Conservation (phyloP, 179 eudicot genomes). For the Nepenthes alata region DNA sequence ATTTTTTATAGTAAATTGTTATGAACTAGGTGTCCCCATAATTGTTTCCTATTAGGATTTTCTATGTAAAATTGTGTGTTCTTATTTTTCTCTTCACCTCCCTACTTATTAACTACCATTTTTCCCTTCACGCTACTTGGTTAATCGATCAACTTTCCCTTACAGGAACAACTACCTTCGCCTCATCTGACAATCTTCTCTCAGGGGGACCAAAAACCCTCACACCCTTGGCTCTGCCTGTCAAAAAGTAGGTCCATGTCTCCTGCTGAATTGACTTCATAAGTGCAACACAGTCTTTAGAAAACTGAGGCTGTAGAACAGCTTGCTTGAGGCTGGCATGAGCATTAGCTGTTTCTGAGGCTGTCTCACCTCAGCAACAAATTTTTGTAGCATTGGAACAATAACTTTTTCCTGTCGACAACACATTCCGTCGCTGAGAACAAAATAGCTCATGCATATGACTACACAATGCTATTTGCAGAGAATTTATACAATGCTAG, state of each 20-base stretch:
- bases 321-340: conserved; percentile 54
- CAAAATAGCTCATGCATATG: conserved; percentile 8
- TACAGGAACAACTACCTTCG: conserved; percentile 59
- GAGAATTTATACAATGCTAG: too few species aligned
- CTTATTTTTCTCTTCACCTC: too few species aligned
- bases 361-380: conserved; percentile 60
- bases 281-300: conserved; percentile 45
- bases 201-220: conserved; percentile 52
- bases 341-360: conserved; percentile 69
- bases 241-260: conserved; percentile 57
- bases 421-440: conserved; percentile 50
- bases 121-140: too few species aligned
- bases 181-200: conserved; percentile 24
- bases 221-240: conserved; percentile 28
- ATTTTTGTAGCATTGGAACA: conserved; percentile 71
- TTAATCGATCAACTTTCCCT: too few species aligned
- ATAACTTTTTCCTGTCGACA: conserved; percentile 34
- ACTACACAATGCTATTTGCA: neutral
- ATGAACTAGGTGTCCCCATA: too few species aligned
- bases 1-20: too few species aligned
- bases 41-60: too few species aligned
- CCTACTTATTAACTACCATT: too few species aligned
- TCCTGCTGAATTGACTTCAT: conserved; percentile 55
- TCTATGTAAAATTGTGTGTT: too few species aligned
- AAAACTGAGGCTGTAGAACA: conserved; percentile 43